A percentile compares a stretch with the other conserved stretches of the same genome.
phyloP scores from a whole-genome alignment of 2,329 filamentous ascomycete species.

The Tympanopsis confertula region DNA sequence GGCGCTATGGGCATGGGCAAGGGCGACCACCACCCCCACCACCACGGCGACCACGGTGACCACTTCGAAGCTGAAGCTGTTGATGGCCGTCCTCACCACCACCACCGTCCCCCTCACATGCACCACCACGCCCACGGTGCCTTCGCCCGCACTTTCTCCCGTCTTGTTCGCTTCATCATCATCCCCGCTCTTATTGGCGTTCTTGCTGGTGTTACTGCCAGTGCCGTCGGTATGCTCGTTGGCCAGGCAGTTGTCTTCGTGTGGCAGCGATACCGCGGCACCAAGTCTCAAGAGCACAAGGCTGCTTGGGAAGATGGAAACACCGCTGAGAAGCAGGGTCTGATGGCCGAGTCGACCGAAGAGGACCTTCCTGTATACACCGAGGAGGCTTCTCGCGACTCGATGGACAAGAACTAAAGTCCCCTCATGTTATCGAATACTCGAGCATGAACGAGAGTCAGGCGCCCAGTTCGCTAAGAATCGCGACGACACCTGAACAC shows the following conservation, averaged over 20 bases:
- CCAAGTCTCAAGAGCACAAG: constrained; percentile 12
- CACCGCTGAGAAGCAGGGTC: constrained; percentile 24
- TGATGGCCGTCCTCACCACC: constrained; percentile 4
- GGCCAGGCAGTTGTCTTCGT: constrained; percentile 29
- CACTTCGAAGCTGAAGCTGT: background rate
- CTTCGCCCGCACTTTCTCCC: constrained; percentile 23
- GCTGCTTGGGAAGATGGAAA: constrained; percentile 20
- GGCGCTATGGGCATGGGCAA: constrained; percentile 6
- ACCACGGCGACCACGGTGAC: background rate
- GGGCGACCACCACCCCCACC: constrained; percentile 5
- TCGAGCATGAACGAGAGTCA: too few relatives aligned
- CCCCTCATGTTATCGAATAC: too few relatives aligned
- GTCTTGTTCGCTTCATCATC: constrained; percentile 26
- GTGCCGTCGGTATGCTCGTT: constrained; percentile 31
- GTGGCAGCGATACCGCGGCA: constrained; percentile 20
- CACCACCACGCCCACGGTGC: constrained; percentile 8
- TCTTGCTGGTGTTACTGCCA: constrained; percentile 28
- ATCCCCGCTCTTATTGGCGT: constrained; percentile 30
- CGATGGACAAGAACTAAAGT: constrained; percentile 18
- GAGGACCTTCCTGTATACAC: constrained; percentile 22
- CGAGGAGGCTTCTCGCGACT: constrained; percentile 15
- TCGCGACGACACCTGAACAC: too few relatives aligned
- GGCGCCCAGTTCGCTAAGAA: too few relatives aligned
- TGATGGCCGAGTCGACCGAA: constrained; percentile 16
- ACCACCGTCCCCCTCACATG: constrained; percentile 7